Conservation (phyloP, 768 basidiomycete species). For the Termitomyces sp. region DNA sequence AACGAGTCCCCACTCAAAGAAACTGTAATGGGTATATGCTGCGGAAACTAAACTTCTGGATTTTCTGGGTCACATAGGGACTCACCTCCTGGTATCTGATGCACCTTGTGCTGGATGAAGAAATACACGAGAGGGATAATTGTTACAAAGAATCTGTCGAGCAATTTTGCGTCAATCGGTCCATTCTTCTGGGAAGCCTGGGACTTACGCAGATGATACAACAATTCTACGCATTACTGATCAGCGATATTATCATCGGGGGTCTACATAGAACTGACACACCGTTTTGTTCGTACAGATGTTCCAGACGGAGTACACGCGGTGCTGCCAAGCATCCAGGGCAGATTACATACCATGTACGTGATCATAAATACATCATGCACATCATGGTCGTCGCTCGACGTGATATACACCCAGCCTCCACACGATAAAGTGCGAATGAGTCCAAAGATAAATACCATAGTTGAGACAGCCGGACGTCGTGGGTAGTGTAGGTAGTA, state of each 20-base stretch:
- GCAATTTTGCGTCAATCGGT: neutral
- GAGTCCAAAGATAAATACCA: slow-evolving; percentile 58
- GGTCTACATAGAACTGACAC: slow-evolving; percentile 3
- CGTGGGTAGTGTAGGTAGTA: slow-evolving; percentile 50
- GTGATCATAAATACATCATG: slow-evolving; percentile 88
- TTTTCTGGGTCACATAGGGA: neutral
- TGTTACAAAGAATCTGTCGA: slow-evolving; percentile 59
- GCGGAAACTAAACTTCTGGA: neutral
- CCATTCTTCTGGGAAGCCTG: neutral
- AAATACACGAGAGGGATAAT: slow-evolving; percentile 77
- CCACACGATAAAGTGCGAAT: slow-evolving; percentile 78
- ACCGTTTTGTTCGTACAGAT: slow-evolving; percentile 51
- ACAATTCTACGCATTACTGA: slow-evolving; percentile 32
- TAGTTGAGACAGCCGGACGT: slow-evolving; percentile 36
- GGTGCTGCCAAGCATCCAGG: slow-evolving; percentile 83
- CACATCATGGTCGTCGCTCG: slow-evolving; percentile 72
- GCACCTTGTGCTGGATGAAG: slow-evolving; percentile 81
- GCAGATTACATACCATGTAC: slow-evolving; percentile 79
- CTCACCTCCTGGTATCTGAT: slow-evolving; percentile 73
- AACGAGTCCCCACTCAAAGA: slow-evolving; percentile 87
- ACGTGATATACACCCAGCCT: slow-evolving; percentile 91
- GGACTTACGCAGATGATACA: slow-evolving; percentile 45
- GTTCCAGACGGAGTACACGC: slow-evolving; percentile 42
- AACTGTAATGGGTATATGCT: slow-evolving; percentile 85
- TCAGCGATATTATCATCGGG: neutral